A percentile compares a stretch with the other conserved stretches of the same genome.
These are phyloP conservation scores for Ceratocystis colombiana DNA, from an alignment of 2,329 filamentous ascomycete species.

Conservation along the genomic window DNA sequence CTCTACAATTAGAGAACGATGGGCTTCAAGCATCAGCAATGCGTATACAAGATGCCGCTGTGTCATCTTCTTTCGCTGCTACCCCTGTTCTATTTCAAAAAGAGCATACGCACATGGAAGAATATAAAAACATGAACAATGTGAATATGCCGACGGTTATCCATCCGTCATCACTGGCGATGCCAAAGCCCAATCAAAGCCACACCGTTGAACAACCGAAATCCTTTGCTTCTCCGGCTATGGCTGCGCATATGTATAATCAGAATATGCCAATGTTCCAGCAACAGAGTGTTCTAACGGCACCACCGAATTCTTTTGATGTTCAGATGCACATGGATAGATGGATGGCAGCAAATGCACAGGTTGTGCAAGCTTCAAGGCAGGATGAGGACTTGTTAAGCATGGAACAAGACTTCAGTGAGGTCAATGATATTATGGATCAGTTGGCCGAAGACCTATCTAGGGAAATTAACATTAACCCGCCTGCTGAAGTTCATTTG, in stretches of 20 bases:
- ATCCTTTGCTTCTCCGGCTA: constrained; percentile 18
- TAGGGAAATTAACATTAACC: constrained; percentile 17
- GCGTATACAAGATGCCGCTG: background rate
- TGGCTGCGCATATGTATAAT: constrained; percentile 19
- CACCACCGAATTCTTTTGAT: constrained; percentile 29
- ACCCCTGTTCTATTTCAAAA: background rate
- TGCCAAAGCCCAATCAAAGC: background rate
- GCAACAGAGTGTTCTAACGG: constrained; percentile 22
- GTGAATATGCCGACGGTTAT: background rate
- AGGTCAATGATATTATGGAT: constrained; percentile 38
- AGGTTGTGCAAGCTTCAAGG: background rate
- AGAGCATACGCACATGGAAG: background rate
- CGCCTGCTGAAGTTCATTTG: background rate
- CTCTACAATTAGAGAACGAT: background rate
- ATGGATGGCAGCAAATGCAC: constrained; percentile 35
- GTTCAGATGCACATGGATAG: constrained; percentile 36
- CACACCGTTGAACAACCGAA: background rate
- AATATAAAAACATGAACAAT: background rate
- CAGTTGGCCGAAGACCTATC: constrained; percentile 36
- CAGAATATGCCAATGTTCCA: constrained; percentile 25
- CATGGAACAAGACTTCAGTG: constrained; percentile 30
- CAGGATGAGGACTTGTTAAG: background rate
- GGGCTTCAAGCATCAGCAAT: background rate
- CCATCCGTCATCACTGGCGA: background rate
- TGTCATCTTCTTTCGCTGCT: background rate